A percentile compares a stretch with the other conserved stretches of the same genome.
These are phyloP conservation scores for Aspergillus heteromorphus DNA, from an alignment of 495 filamentous ascomycete species.

Conservation along the genomic window DNA sequence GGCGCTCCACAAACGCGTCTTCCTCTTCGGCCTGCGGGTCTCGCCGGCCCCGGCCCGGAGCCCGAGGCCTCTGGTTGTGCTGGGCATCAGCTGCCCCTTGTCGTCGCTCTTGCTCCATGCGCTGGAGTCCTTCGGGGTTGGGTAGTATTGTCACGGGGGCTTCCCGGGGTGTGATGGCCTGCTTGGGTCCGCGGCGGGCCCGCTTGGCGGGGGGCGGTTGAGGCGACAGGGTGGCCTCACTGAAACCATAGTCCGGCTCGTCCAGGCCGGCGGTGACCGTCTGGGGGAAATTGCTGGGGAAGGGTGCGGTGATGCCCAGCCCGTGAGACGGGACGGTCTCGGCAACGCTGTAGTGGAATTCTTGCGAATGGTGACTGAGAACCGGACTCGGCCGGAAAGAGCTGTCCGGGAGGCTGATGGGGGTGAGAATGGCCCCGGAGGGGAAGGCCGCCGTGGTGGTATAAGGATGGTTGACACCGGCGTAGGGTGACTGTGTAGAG, in stretches of 20 bases:
- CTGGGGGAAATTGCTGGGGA: conserved; percentile 29
- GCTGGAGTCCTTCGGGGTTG: conserved; percentile 35
- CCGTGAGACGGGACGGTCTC: conserved; percentile 28
- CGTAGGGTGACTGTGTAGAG: conserved; percentile 23
- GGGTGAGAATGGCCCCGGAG: conserved; percentile 27
- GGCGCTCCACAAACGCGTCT: conserved; percentile 57
- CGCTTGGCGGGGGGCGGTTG: conserved; percentile 24
- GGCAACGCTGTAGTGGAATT: conserved; percentile 30
- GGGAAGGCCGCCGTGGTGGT: conserved; percentile 28
- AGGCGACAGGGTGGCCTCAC: conserved; percentile 25
- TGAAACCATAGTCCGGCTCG: conserved; percentile 16
- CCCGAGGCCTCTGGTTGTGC: conserved; percentile 31
- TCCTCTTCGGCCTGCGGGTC: conserved; percentile 58
- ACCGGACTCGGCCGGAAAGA: conserved; percentile 35
- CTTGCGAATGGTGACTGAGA: conserved; percentile 36
- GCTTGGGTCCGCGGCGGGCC: conserved; percentile 20
- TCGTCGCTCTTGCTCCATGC: conserved; percentile 31
- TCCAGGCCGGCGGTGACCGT: conserved; percentile 22
- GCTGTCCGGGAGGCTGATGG: conserved; percentile 38
- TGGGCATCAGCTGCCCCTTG: conserved; percentile 20
- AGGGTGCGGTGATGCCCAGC: conserved; percentile 35
- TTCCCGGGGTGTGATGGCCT: conserved; percentile 22
- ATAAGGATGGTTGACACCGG: conserved; percentile 28
- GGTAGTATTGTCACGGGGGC: conserved; percentile 34
- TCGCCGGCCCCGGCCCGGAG: conserved; percentile 36